Conservation (phyloP, 1,284 basidiomycete genomes). For the Trichosporon asahii region DNA sequence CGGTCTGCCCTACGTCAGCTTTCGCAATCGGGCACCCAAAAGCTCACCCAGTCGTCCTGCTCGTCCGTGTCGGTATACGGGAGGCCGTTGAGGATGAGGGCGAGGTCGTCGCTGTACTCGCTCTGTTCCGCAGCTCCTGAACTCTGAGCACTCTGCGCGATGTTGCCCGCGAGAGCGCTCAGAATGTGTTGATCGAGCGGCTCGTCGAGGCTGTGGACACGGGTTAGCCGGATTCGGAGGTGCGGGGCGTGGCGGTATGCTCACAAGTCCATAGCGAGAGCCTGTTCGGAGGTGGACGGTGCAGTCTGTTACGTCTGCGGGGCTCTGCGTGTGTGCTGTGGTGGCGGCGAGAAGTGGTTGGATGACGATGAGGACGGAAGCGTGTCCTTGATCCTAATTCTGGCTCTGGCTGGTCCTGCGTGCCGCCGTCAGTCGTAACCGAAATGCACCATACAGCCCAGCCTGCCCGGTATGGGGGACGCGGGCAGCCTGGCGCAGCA, state of each 20-base stretch:
- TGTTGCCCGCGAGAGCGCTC: conserved; percentile 34
- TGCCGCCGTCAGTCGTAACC: conserved; percentile 4
- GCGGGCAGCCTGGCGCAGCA: too few relatives aligned
- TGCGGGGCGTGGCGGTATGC: neutral
- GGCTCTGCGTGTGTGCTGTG: neutral
- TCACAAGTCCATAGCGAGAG: conserved; percentile 40
- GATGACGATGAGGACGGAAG: conserved; percentile 4
- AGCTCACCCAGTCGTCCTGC: conserved; percentile 39
- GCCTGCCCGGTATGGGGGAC: too few relatives aligned
- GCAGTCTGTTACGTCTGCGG: neutral
- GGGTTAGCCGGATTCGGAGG: neutral
- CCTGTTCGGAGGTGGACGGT: neutral
- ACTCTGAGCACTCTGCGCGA: conserved; percentile 16
- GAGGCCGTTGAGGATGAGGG: conserved; percentile 31
- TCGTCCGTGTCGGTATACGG: conserved; percentile 28
- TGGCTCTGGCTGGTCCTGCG: neutral
- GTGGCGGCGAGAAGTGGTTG: neutral
- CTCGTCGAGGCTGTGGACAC: conserved; percentile 45
- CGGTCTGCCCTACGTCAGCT: conserved; percentile 28
- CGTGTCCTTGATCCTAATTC: neutral
- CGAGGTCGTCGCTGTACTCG: conserved; percentile 8
- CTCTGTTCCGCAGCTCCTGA: neutral
- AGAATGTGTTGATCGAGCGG: conserved; percentile 48
- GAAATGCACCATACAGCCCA: neutral
- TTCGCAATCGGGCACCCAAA: neutral